phyloP scores from a whole-genome alignment of 352 stramenopile species.

The Lagenidium giganteum region DNA sequence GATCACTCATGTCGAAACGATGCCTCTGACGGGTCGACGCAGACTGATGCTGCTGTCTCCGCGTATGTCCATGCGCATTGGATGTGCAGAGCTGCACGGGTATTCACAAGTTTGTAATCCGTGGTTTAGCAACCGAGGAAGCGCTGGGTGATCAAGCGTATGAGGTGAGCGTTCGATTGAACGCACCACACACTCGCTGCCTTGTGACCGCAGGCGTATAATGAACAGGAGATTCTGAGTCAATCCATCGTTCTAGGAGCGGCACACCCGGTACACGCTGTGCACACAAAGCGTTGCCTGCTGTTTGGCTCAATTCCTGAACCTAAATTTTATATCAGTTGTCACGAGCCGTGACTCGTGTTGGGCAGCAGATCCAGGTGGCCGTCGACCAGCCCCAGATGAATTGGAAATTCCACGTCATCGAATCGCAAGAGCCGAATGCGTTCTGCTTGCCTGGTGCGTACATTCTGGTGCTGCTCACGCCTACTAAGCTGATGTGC shows the following conservation, averaged over 20 bases:
- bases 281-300: neutral
- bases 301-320: neutral
- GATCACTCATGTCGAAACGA: constrained; percentile 47
- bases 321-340: constrained; percentile 24
- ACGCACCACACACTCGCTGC: neutral
- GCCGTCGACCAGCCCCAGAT: constrained; percentile 39
- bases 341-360: constrained; percentile 45
- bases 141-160: constrained; percentile 43
- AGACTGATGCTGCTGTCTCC: constrained; percentile 63
- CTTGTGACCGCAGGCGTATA: neutral
- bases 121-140: constrained; percentile 29
- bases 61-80: constrained; percentile 20
- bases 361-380: constrained; percentile 46
- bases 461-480: neutral
- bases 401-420: constrained; percentile 72
- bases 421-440: constrained; percentile 61
- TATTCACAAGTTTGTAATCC: too few species aligned
- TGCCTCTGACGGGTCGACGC: constrained; percentile 45
- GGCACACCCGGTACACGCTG: constrained; percentile 35
- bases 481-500: neutral
- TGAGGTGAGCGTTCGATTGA: constrained; percentile 10
- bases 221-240: constrained; percentile 27
- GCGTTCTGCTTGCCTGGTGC: constrained; percentile 61
- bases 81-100: neutral
- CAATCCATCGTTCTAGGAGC: constrained; percentile 34